Evolutionary conservation across 2,329 filamentous ascomycete genomes (phyloP).

Genomic region (Cladosporium sphaerospermum): DNA sequence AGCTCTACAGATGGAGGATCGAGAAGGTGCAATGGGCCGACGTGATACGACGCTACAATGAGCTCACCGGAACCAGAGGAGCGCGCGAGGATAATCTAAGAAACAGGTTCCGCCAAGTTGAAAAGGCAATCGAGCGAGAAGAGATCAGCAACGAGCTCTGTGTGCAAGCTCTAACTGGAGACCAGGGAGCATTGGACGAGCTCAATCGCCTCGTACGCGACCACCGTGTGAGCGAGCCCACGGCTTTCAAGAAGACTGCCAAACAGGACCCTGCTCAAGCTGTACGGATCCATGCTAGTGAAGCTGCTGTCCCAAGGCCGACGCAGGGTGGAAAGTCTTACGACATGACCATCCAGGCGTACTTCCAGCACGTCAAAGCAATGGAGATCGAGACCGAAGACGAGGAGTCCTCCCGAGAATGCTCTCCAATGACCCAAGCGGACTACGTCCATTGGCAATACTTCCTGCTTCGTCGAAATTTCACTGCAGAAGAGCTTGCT

Average conservation of each 20-base stretch:
- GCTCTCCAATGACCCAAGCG: neutral
- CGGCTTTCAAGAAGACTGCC: neutral
- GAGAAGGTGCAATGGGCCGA: neutral
- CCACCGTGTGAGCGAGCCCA: neutral
- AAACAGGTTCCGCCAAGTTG: neutral
- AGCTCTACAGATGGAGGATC: conserved; percentile 3
- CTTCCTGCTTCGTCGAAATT: neutral
- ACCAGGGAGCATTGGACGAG: neutral
- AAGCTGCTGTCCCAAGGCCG: neutral
- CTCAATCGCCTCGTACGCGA: neutral
- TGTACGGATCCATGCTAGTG: neutral
- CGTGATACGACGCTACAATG: neutral
- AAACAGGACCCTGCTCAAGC: neutral
- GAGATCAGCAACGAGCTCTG: neutral
- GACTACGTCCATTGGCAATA: neutral
- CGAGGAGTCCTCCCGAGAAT: neutral
- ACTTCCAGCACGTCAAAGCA: neutral
- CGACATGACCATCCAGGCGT: neutral
- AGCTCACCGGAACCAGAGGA: neutral
- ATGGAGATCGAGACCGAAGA: neutral
- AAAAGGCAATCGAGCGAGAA: neutral
- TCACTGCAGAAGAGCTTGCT: neutral
- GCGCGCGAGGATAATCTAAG: neutral
- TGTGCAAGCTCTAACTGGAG: neutral
- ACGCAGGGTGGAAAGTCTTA: neutral